Evolutionary conservation across 1,284 basidiomycete species (phyloP).

Genomic region (Garcileccinum viscosum): DNA sequence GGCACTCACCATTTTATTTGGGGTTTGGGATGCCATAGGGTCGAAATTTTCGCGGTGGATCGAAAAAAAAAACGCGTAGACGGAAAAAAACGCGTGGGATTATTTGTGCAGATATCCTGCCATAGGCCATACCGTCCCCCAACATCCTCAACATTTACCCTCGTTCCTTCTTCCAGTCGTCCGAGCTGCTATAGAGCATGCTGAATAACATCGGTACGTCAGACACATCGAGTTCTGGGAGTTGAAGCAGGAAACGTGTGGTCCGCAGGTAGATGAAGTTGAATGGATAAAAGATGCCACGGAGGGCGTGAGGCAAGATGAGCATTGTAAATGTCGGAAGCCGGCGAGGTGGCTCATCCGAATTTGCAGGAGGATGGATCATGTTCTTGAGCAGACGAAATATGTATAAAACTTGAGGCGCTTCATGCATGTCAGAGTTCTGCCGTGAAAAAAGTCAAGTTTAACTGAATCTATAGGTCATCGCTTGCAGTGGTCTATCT

Average conservation of each 20-base stretch:
- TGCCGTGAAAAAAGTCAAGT: conserved; percentile 34
- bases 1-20: too few relatives aligned
- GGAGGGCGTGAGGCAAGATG: conserved; percentile 65
- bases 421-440: conserved; percentile 80
- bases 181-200: conserved; percentile 78
- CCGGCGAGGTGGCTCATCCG: conserved; percentile 48
- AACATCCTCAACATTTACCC: conserved; percentile 81
- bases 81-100: too few relatives aligned
- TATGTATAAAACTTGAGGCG: conserved; percentile 77
- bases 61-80: too few relatives aligned
- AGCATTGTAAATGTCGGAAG: conserved; percentile 82
- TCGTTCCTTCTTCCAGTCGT: conserved; percentile 85
- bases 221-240: conserved; percentile 56
- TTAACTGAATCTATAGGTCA: conserved; percentile 8
- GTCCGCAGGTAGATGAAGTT: conserved; percentile 62
- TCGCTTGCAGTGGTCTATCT: conserved; percentile 4
- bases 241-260: conserved; percentile 65
- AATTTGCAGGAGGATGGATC: conserved; percentile 52
- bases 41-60: too few relatives aligned
- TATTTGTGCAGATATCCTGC: too few relatives aligned
- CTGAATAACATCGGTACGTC: conserved; percentile 73
- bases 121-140: conserved; percentile 83
- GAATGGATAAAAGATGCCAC: conserved; percentile 57
- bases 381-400: conserved; percentile 75
- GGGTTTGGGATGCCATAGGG: too few relatives aligned